phyloP scores from a whole-genome alignment of 257 asterid species.

The Echites panduratus region DNA sequence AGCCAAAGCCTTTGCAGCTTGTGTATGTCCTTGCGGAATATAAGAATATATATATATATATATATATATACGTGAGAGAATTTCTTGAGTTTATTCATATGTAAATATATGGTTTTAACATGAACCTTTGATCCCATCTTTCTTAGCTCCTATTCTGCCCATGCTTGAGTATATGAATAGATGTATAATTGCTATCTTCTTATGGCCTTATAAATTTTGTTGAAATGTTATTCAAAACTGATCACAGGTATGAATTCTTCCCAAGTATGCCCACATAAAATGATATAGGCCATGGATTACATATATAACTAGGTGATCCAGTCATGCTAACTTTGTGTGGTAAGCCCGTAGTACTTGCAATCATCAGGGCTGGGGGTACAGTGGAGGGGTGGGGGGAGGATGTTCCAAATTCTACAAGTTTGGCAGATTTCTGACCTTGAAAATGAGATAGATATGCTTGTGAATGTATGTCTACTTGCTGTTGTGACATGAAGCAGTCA shows the following conservation, averaged over 20 bases:
- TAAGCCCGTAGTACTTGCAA: too few relatives aligned
- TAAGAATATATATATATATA: too few relatives aligned
- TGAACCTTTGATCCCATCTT: not conserved
- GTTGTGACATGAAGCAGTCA: not conserved
- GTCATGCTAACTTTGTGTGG: too few relatives aligned
- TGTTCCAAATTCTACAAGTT: not conserved
- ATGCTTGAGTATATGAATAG: not conserved
- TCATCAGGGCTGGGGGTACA: too few relatives aligned
- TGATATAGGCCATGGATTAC: too few relatives aligned
- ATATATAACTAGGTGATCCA: too few relatives aligned
- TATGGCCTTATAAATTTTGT: not conserved
- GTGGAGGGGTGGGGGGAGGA: too few relatives aligned
- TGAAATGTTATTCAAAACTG: too few relatives aligned
- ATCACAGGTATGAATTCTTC: too few relatives aligned
- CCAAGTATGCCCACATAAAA: too few relatives aligned
- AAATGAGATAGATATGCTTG: not conserved
- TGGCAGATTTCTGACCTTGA: not conserved
- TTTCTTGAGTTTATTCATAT: not conserved
- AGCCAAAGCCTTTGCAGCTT: not conserved
- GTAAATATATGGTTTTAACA: conserved; percentile 5
- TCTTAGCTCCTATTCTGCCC: conserved; percentile 1
- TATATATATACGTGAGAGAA: conserved; percentile 8
- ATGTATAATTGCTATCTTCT: not conserved
- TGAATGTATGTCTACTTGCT: not conserved
- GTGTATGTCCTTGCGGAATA: not conserved